A percentile compares a stretch with the other conserved stretches of the same genome.
Evolutionary conservation across 164 flowering plant genomes (phyloP).

Genomic region (Vitis riparia): DNA sequence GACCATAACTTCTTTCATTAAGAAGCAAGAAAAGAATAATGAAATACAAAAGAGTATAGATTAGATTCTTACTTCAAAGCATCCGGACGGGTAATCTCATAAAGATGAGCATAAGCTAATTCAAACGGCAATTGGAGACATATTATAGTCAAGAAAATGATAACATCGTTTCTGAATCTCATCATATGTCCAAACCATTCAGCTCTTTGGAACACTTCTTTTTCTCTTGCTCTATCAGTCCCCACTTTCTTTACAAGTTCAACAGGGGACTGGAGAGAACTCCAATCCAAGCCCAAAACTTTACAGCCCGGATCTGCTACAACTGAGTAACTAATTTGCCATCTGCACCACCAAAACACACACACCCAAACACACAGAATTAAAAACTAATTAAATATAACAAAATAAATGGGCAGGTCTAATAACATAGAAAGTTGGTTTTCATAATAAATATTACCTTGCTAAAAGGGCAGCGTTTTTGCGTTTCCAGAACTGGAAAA

Average conservation of each 20-base stretch:
- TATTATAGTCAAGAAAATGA: conserved; percentile 74
- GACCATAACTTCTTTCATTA: neutral
- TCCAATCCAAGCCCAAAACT: conserved; percentile 37
- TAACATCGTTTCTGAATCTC: conserved; percentile 85
- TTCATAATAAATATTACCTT: conserved; percentile 42
- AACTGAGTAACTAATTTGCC: conserved; percentile 55
- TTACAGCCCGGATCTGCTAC: conserved; percentile 44
- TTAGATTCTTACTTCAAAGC: conserved; percentile 51
- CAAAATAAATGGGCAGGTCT: neutral
- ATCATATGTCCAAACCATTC: conserved; percentile 78
- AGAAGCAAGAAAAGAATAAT: neutral
- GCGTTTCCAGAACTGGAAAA: conserved; percentile 97
- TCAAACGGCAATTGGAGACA: conserved; percentile 97
- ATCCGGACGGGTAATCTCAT: conserved; percentile 62
- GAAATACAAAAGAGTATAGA: neutral
- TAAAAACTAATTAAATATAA: neutral
- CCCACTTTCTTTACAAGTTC: conserved; percentile 43
- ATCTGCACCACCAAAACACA: conserved; percentile 37
- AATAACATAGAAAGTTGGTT: neutral
- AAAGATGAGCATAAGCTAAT: conserved; percentile 91
- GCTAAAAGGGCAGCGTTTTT: conserved; percentile 79
- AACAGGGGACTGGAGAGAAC: conserved; percentile 36
- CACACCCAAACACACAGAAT: neutral
- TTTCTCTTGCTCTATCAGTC: conserved; percentile 46
- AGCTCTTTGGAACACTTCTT: conserved; percentile 62